phyloP scores from a whole-genome alignment of 2,329 filamentous ascomycete species.

The Neoscytalidium dimidiatum region DNA sequence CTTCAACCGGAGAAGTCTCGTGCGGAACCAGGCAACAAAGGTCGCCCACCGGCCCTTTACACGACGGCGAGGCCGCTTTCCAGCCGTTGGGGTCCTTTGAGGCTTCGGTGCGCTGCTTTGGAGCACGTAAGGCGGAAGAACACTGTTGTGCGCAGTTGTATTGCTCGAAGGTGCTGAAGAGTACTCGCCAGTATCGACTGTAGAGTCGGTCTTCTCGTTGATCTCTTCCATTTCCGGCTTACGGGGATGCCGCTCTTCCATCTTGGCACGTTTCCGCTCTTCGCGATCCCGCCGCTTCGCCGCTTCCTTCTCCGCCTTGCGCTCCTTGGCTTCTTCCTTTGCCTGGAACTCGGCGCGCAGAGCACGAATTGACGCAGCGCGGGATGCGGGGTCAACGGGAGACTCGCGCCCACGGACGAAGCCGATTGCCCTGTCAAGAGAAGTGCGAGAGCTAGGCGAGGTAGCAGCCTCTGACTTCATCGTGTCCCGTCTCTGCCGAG shows the following conservation, averaged over 20 bases:
- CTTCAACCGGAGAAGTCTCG: slow-evolving; percentile 53
- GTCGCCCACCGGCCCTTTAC: slow-evolving; percentile 52
- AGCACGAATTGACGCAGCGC: slow-evolving; percentile 58
- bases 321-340: slow-evolving; percentile 59
- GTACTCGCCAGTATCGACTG: slow-evolving; percentile 39
- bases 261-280: slow-evolving; percentile 44
- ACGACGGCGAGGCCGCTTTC: slow-evolving; percentile 37
- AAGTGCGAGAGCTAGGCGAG: slow-evolving; percentile 56
- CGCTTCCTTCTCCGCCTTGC: slow-evolving; percentile 55
- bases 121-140: slow-evolving; percentile 7
- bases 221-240: slow-evolving; percentile 41
- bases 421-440: slow-evolving; percentile 58
- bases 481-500: slow-evolving; percentile 51
- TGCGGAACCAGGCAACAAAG: slow-evolving; percentile 60
- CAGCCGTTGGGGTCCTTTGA: slow-evolving; percentile 32
- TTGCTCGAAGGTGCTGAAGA: slow-evolving; percentile 30
- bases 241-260: slow-evolving; percentile 42
- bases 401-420: slow-evolving; percentile 52
- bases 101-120: slow-evolving; percentile 32
- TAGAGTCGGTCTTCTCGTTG: slow-evolving; percentile 27
- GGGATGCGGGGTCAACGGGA: slow-evolving; percentile 51
- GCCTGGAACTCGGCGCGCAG: slow-evolving; percentile 60
- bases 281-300: slow-evolving; percentile 45
- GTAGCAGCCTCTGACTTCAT: slow-evolving; percentile 50
- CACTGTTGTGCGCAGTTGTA: slow-evolving; percentile 3